A percentile compares a stretch with the other conserved stretches of the same genome.
Evolutionary conservation across 768 basidiomycete genomes (phyloP).

Genomic region (Podaxis carcinomalis): DNA sequence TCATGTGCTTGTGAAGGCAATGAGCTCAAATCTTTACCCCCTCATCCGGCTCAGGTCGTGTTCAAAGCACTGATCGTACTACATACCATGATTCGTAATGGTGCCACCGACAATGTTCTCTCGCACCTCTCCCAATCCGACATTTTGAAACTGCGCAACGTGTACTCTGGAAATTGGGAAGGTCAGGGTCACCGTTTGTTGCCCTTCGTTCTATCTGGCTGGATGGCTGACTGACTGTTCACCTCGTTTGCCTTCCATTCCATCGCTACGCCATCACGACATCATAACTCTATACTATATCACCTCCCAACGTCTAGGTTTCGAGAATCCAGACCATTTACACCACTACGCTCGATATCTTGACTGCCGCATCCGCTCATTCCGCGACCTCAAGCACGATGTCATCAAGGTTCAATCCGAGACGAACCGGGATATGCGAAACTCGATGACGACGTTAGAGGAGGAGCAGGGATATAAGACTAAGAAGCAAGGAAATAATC

Average conservation of each 20-base stretch:
- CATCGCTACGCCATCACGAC: background rate
- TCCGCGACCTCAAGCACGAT: conserved; percentile 90
- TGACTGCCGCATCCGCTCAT: conserved; percentile 83
- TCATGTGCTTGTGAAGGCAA: background rate
- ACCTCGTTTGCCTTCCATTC: conserved; percentile 11
- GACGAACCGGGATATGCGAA: conserved; percentile 80
- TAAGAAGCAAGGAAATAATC: conserved; percentile 23
- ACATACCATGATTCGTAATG: conserved; percentile 95
- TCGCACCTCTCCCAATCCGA: conserved; percentile 78
- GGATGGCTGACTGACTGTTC: background rate
- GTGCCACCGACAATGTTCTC: conserved; percentile 92
- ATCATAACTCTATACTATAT: conserved; percentile 1
- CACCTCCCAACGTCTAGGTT: conserved; percentile 46
- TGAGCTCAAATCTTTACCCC: background rate
- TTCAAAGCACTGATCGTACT: conserved; percentile 96
- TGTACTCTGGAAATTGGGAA: conserved; percentile 84
- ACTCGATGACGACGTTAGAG: conserved; percentile 60
- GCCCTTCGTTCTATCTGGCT: background rate
- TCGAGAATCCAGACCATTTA: conserved; percentile 80
- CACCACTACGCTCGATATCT: conserved; percentile 86
- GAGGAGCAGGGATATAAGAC: conserved; percentile 34
- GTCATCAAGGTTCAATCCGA: conserved; percentile 92
- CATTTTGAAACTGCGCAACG: conserved; percentile 76
- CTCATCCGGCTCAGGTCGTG: conserved; percentile 61
- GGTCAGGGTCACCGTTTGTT: conserved; percentile 38